These are phyloP conservation scores for Fusarium illudens DNA, from an alignment of 2,329 filamentous ascomycete species.

Conservation along the genomic window DNA sequence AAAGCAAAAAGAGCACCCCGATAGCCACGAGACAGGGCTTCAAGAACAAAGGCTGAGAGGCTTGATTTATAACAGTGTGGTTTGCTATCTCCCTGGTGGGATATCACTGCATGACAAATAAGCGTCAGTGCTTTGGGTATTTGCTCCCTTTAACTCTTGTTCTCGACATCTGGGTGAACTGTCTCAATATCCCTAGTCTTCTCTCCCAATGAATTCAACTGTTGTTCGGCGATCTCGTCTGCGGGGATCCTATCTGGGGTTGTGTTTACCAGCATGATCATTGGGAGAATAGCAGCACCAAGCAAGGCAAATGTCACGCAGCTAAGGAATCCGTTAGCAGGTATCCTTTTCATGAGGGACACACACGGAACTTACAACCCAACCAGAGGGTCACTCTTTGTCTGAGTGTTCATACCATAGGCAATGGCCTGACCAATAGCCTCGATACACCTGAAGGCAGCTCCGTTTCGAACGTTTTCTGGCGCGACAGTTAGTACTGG, in stretches of 20 bases:
- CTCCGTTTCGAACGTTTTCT: constrained; percentile 54
- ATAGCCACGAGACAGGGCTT: too few relatives aligned
- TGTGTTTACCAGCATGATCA: constrained; percentile 51
- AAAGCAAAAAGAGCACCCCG: too few relatives aligned
- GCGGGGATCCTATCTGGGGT: constrained; percentile 52
- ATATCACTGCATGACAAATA: too few relatives aligned
- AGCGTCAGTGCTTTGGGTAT: background rate
- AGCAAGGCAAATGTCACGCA: constrained; percentile 52
- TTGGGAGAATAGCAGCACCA: constrained; percentile 46
- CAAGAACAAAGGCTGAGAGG: too few relatives aligned
- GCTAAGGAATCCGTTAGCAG: constrained; percentile 31
- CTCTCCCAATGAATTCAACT: constrained; percentile 37
- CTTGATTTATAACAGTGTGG: too few relatives aligned
- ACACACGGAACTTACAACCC: constrained; percentile 47
- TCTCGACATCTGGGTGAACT: background rate
- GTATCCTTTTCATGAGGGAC: background rate
- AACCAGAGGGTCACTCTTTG: constrained; percentile 47
- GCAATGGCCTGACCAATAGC: constrained; percentile 52
- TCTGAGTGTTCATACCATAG: constrained; percentile 54
- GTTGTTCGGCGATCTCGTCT: constrained; percentile 49
- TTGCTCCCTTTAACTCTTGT: background rate
- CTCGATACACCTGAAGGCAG: constrained; percentile 52
- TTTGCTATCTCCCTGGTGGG: too few relatives aligned
- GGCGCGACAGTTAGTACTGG: background rate
- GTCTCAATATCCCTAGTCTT: background rate